Base-by-base conservation (phyloP, 345 rosid species). In the Syzygium oleosum region DNA sequence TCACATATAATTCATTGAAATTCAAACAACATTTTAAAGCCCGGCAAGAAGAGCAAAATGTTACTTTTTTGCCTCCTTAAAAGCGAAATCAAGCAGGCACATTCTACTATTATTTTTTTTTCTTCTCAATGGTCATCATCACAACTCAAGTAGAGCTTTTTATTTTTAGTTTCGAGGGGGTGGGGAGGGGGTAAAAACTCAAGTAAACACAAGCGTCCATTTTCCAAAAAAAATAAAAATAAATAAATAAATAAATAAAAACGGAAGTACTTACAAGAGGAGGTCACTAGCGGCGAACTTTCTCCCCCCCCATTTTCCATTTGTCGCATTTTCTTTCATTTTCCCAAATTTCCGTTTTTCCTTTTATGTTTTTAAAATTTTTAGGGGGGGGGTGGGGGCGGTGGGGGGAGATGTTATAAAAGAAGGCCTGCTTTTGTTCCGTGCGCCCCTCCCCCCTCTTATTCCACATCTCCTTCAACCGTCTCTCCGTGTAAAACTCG, bases 401-500 rank as follows among this genome's bases (percentile, higher is more conserved):
- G 6, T 0, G 38, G 5, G 19, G 51, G 15, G 38, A 5, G 13
- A 29, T 38, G 12, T 3, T 63, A 87, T 46, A 87, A 21, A 41
- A 84, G 58, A 85, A 84, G 86, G 51, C 58, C 77, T 79, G 25
- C 78, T 3, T 78, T 38, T 59, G 46, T 43, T 43, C 46, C 7
- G 46, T 6, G 46, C 43, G 4, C 6, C 5, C 5, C 43, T 6
- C 46, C 46, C 5, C 46, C 46, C 46, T 43, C 46, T 7, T 1
- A 43, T 43, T 43, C 46, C 46, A 6, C 46, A 43, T 43, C 34
- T 68, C 13, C 79, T 34, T 87, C 91, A 95, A 95, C 96, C 88
- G 94, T 92, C 91, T 85, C 89, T 88, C 93, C 96, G 94, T 91
- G 96, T 94, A 52, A 86, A 90, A 88, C 91, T 93, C 94, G 95